Base-by-base conservation (phyloP, 495 filamentous ascomycete genomes). In the Aspergillus sparsus region DNA sequence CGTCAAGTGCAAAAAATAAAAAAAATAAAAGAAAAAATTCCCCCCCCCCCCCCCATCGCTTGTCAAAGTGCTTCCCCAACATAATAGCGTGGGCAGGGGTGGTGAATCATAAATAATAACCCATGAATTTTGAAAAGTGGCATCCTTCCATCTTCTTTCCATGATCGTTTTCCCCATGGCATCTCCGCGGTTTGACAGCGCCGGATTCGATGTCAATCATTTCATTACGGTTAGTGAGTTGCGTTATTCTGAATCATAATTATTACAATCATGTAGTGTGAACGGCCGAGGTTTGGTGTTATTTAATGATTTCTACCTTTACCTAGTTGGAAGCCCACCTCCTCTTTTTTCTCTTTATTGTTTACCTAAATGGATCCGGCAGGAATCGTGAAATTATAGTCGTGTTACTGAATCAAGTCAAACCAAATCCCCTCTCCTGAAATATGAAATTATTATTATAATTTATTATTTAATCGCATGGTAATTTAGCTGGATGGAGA, bases 1-100 rank as follows among this genome's bases (percentile, higher is more conserved):
- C 59, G 53, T 55, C 61, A 51, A 51, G 34, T 51, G 60, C 41
- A 39, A 34, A 31, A 58, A 36, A 33, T 21, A 27, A 27, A 27
- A 27, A 27, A 27, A 27, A 27, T 27, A 27, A 27, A 27, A 27
- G 21, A 27, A 27, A 27, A 27, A 27, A 27, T 1, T 3, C 1
- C 1, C 21, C 21, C 21, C n/a, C 5, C 8, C 21, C 1, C 1
- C 21, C 21, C 21, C n/a, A 41, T 41, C n/a, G 37, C 37, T n/a
- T n/a, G 13, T 41, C 37, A 41, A 8, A 5, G n/a, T n/a, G 16
- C 27, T 47, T 21, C 44, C 44, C 44, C 44, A 47, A 21, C 44
- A 42, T 13, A 61, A 50, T 34, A 53, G 52, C 54, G 58, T 53
- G 15, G 47, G 13, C 21, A 50, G 13, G 18, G 21, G 32, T 27